Conservation (phyloP, 2,329 filamentous ascomycete genomes). For the Canariomyces notabilis region DNA sequence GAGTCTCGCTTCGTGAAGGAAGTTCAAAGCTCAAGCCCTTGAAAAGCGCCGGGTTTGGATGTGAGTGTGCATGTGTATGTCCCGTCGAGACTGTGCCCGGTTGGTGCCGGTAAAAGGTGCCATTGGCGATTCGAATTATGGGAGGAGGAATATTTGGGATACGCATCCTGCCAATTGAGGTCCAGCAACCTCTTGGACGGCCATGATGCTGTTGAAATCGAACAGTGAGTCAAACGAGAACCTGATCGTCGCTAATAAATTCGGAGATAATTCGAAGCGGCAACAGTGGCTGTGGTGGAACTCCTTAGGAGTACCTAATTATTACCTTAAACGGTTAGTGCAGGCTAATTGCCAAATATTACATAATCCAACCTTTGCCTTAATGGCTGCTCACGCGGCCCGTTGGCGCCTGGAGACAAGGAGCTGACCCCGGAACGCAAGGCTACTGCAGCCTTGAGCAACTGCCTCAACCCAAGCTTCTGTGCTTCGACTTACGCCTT, state of each 20-base stretch:
- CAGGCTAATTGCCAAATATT: no score
- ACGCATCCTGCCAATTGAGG: slow-evolving; percentile 33
- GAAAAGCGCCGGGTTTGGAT: slow-evolving; percentile 69
- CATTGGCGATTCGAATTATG: slow-evolving; percentile 68
- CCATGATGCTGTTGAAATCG: slow-evolving; percentile 6
- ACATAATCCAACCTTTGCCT: slow-evolving; percentile 7
- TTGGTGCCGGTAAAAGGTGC: slow-evolving; percentile 76
- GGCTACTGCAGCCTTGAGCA: slow-evolving; percentile 21
- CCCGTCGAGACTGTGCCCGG: slow-evolving; percentile 72
- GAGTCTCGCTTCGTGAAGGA: slow-evolving; percentile 46
- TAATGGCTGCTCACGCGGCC: slow-evolving; percentile 14
- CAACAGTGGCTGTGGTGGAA: not conserved
- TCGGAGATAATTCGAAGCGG: no score
- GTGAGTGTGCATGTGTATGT: slow-evolving; percentile 37
- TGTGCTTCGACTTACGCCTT: not conserved
- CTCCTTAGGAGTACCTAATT: no score
- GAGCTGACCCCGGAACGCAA: slow-evolving; percentile 17
- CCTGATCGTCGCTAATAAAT: not conserved
- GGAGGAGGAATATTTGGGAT: slow-evolving; percentile 41
- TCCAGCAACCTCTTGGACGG: not conserved
- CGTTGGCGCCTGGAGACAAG: slow-evolving; percentile 17
- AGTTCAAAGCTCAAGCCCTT: slow-evolving; percentile 65
- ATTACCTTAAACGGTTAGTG: no score
- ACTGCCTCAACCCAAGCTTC: no score
- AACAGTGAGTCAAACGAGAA: slow-evolving; percentile 7